phyloP scores from a whole-genome alignment of 495 filamentous ascomycete genomes.

The Ascodesmis nigricans region DNA sequence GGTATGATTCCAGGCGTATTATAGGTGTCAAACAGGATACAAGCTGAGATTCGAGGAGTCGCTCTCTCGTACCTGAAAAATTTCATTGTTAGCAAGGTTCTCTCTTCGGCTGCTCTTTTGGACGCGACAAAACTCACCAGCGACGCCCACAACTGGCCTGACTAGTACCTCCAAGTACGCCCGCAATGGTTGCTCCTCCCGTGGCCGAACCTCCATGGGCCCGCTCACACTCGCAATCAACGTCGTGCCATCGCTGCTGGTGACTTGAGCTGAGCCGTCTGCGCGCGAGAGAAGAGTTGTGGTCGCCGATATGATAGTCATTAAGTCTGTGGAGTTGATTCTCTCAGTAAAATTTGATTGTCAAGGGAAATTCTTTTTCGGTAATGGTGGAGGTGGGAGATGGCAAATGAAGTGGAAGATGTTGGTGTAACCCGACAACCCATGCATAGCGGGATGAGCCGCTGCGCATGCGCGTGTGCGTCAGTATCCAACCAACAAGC shows the following conservation, averaged over 20 bases:
- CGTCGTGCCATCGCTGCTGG: slow-evolving; percentile 45
- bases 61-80: slow-evolving; percentile 40
- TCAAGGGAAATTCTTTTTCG: too few species aligned
- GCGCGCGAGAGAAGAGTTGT: slow-evolving; percentile 35
- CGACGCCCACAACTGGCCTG: slow-evolving; percentile 62
- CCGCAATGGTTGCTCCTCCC: slow-evolving; percentile 29
- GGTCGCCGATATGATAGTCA: slow-evolving; percentile 5
- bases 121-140: slow-evolving; percentile 36
- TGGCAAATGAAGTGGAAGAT: too few species aligned
- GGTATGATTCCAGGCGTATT: slow-evolving; percentile 44
- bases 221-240: slow-evolving; percentile 74
- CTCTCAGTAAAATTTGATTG: too few species aligned
- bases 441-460: too few species aligned
- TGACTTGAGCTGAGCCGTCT: slow-evolving; percentile 75
- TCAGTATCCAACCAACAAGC: too few species aligned
- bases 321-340: too few species aligned
- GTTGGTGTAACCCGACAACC: too few species aligned
- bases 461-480: too few species aligned
- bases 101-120: slow-evolving; percentile 21
- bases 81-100: slow-evolving; percentile 23
- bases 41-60: slow-evolving; percentile 49
- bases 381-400: too few species aligned
- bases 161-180: slow-evolving; percentile 77
- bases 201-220: slow-evolving; percentile 29
- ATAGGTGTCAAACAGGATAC: slow-evolving; percentile 44